Base-by-base conservation (phyloP, 2,329 filamentous ascomycete genomes). In the Hypocreales sp. region DNA sequence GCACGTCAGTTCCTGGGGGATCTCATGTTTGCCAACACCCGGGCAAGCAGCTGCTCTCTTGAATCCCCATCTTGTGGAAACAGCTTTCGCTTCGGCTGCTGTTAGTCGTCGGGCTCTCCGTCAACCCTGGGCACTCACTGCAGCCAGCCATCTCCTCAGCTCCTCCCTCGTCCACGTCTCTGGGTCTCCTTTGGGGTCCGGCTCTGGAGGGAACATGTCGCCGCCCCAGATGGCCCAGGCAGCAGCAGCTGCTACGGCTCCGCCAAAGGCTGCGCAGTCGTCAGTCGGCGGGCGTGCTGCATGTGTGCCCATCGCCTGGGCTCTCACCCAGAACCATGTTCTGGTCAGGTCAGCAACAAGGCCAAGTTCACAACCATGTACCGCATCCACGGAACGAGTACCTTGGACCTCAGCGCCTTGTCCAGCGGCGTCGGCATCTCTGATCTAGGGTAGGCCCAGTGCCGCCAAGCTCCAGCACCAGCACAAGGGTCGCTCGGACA, bases 181-280 rank as follows among this genome's bases (percentile, higher is more conserved):
- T 22, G 58, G 71, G 58, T 82, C 67, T 33, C 84, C 84, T 16
- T 60, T 80, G n/a, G 86, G 83, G 46, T 93, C 84, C 25, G 61
- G 34, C 37, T 73, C 60, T 4, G 67, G 52, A 1, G 86, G 86
- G 43, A 94, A 92, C 44, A 94, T 67, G 36, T 87, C 82, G 28
- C 71, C 66, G 31, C 83, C 83, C 75, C 79, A 92, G 41, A 94
- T 87, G 12, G 71, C 68, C 77, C 79, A 93, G 22, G 71, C 72
- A 11, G 83, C 79, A 2, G 79, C 83, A 2, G 79, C 82, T 6
- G 80, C 79, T 10, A 94, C 68, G 28, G 92, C 65, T 8, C 79
- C 81, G 5, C 79, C 74, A 47, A 94, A 94, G 12, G 75, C 81
- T 75, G 12, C 10, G 10, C 10, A 13, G 7, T 18, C 22, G 20